A percentile compares a stretch with the other conserved stretches of the same genome.
These are phyloP conservation scores for Kurtzmaniella quercitrusa DNA, from an alignment of 1,139 yeast species.

Conservation along the genomic window DNA sequence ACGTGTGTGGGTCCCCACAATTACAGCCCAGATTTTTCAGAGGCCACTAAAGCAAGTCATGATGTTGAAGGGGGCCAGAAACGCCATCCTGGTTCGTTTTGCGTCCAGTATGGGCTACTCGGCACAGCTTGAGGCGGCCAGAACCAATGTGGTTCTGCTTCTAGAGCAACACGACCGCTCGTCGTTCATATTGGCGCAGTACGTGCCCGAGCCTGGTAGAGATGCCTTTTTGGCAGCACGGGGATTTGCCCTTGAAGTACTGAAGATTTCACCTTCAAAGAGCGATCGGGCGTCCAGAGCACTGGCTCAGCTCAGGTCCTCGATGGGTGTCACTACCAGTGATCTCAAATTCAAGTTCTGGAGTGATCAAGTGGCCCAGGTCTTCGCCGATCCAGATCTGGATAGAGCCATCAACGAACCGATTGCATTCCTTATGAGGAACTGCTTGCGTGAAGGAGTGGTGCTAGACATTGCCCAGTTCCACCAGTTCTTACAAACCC, in stretches of 20 bases:
- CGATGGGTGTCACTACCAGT: slow-evolving; percentile 41
- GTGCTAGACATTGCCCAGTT: slow-evolving; percentile 53
- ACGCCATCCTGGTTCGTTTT: not conserved
- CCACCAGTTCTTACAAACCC: slow-evolving; percentile 58
- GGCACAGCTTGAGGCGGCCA: slow-evolving; percentile 30
- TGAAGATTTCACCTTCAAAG: slow-evolving; percentile 44
- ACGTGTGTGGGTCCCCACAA: not conserved
- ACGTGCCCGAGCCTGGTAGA: slow-evolving; percentile 63
- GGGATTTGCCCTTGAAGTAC: slow-evolving; percentile 66
- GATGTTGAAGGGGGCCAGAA: not conserved
- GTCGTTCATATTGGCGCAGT: slow-evolving; percentile 62
- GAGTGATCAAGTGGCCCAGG: slow-evolving; percentile 47
- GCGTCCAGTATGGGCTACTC: slow-evolving; percentile 10
- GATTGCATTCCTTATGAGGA: slow-evolving; percentile 52
- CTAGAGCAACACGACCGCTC: slow-evolving; percentile 56
- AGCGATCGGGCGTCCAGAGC: slow-evolving; percentile 30
- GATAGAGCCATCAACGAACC: slow-evolving; percentile 56
- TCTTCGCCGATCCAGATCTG: slow-evolving; percentile 37
- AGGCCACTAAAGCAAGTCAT: too few relatives aligned
- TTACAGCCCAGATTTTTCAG: too few relatives aligned
- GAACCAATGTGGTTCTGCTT: slow-evolving; percentile 37
- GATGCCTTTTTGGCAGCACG: slow-evolving; percentile 65
- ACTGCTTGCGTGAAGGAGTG: slow-evolving; percentile 44
- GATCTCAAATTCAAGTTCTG: slow-evolving; percentile 61
- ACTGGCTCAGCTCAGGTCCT: slow-evolving; percentile 22